Base-by-base conservation (phyloP, 345 rosid genomes). In the Rhodamnia argentea region DNA sequence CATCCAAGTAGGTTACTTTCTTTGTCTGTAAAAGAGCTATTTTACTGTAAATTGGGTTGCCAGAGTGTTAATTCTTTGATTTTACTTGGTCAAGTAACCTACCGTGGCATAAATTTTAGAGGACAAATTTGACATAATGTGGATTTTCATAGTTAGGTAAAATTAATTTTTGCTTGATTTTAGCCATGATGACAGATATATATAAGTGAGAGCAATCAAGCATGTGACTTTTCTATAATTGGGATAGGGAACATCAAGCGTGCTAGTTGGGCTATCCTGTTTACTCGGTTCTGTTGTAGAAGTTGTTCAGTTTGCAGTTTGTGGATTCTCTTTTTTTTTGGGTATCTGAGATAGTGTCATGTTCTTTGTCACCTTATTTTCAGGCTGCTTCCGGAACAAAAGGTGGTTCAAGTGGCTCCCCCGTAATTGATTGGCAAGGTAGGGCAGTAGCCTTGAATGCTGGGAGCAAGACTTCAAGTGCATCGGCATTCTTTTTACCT, bases 331-430 rank as follows among this genome's bases (percentile, higher is more conserved):
- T 22, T 37, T 37, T 37, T 37, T 37, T 37, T 37, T 37, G 40
- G 40, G 40, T 37, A 37, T 32, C 29, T 29, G 29, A 64, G 64
- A 84, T 52, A 57, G 83, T 83, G 84, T 75, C 55, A 20, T 47
- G 55, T 76, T 50, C 83, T 26, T 84, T 54, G 75, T 85, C 51
- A 47, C 87, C 82, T 84, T 50, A 85, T 50, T 89, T 88, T 64
- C 89, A 96, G 99, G 99, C 99, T 85, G 99, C 98, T 84, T 96
- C 98, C 15, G 99, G 99, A 85, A 96, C 99, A 37, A 96, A 94
- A 90, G 96, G 98, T 88, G 99, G 99, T 83, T 97, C 99, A 87
- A 97, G 99, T 91, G 99, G 99, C 87, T 97, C 99, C 87, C 99
- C 99, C 6, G 98, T 96, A 87, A 94, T 97, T 89, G 96, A 97